Conservation (phyloP, 495 filamentous ascomycete genomes). For the Neurospora sp. region DNA sequence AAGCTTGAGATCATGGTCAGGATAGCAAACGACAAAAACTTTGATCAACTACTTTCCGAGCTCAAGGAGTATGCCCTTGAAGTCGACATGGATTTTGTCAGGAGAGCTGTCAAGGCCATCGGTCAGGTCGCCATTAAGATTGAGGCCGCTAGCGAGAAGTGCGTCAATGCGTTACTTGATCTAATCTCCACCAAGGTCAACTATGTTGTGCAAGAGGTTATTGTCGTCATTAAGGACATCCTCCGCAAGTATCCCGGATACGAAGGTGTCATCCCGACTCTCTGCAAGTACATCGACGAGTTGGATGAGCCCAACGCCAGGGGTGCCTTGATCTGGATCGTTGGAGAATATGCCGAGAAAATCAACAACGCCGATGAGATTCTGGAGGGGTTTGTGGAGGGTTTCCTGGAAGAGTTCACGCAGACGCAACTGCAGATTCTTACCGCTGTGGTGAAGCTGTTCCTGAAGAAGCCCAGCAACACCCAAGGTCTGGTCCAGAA, state of each 20-base stretch:
- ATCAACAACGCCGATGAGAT: constrained; percentile 94
- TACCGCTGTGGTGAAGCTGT: constrained; percentile 95
- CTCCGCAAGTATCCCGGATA: constrained; percentile 99
- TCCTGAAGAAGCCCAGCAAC: constrained; percentile 94
- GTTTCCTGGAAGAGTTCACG: constrained; percentile 86
- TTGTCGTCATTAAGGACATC: constrained; percentile 97
- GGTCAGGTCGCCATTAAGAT: constrained; percentile 99
- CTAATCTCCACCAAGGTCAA: constrained; percentile 96
- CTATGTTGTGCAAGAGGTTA: constrained; percentile 99
- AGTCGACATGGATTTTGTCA: constrained; percentile 97
- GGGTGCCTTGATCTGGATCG: constrained; percentile 99
- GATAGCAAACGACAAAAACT: constrained; percentile 94
- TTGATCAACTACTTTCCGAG: constrained; percentile 89
- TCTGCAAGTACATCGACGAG: constrained; percentile 94
- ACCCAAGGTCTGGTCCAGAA: constrained; percentile 89
- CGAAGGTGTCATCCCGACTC: constrained; percentile 88
- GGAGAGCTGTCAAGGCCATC: constrained; percentile 94
- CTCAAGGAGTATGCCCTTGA: constrained; percentile 96
- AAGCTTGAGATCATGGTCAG: constrained; percentile 99
- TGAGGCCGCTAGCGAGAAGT: constrained; percentile 79
- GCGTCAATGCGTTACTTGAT: constrained; percentile 87
- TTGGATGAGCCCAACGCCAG: constrained; percentile 99
- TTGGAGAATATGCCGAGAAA: constrained; percentile 92
- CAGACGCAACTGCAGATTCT: constrained; percentile 93
- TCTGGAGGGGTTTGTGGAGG: constrained; percentile 87